A percentile compares a stretch with the other conserved stretches of the same genome.
Evolutionary conservation across 2,329 filamentous ascomycete species (phyloP).

Genomic region (Colletotrichum orchidophilum): DNA sequence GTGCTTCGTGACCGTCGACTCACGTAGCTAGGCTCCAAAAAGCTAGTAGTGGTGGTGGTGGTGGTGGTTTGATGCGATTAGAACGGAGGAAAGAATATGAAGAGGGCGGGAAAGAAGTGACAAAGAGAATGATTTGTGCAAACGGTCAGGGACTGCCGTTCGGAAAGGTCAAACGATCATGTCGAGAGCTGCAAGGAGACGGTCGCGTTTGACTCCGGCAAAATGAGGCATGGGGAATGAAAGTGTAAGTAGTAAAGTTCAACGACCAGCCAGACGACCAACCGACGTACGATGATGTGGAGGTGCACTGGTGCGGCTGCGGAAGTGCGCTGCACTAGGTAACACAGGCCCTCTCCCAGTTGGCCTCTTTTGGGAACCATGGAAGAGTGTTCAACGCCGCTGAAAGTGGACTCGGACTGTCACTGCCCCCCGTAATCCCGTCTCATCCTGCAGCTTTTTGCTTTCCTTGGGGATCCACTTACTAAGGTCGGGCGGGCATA

Average conservation of each 20-base stretch:
- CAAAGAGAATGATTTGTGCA: neutral
- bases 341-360: neutral
- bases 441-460: neutral
- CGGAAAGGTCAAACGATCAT: conserved; percentile 18
- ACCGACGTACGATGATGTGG: neutral
- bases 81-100: neutral
- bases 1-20: neutral
- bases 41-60: neutral
- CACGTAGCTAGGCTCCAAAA: neutral
- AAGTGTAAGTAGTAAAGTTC: neutral
- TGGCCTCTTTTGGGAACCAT: neutral
- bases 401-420: conserved; percentile 4
- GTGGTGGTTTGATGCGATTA: neutral
- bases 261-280: neutral
- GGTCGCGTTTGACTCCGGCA: neutral
- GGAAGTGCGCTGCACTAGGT: neutral
- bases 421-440: conserved; percentile 19
- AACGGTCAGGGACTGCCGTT: conserved; percentile 24
- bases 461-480: neutral
- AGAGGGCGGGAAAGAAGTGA: neutral
- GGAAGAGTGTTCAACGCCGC: neutral
- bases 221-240: neutral
- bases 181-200: neutral
- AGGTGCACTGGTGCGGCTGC: neutral
- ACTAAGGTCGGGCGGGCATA: neutral